Percentiles rank a stretch among this genome's conserved stretches.
phyloP scores from a whole-genome alignment of 176 grass and related monocot species.

The Carex parvula region DNA sequence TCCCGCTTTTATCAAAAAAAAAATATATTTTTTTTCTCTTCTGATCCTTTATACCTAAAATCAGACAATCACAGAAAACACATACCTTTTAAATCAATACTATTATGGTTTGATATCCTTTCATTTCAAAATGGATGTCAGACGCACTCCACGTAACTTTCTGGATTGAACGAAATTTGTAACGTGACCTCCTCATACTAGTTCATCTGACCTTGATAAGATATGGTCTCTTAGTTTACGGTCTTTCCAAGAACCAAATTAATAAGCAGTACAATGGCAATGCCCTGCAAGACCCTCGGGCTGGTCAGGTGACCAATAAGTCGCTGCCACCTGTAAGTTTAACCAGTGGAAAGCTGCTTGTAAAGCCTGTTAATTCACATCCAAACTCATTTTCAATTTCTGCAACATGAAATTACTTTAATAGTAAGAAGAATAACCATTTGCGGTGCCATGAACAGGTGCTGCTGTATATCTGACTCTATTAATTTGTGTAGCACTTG shows the following conservation, averaged over 20 bases:
- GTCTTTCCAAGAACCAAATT: slow-evolving; percentile 58
- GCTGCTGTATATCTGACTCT: not conserved
- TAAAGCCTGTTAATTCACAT: slow-evolving; percentile 92
- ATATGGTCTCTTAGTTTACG: slow-evolving; percentile 32
- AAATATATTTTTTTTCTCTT: not conserved
- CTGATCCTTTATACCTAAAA: slow-evolving; percentile 10
- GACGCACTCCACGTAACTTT: not conserved
- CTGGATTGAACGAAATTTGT: not conserved
- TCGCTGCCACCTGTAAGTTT: slow-evolving; percentile 83
- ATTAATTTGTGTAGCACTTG: not conserved
- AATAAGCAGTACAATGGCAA: slow-evolving; percentile 51
- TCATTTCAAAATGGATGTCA: slow-evolving; percentile 1
- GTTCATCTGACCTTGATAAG: not conserved
- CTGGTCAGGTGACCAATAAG: slow-evolving; percentile 47
- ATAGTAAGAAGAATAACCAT: not conserved
- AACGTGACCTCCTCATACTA: not conserved
- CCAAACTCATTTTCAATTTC: slow-evolving; percentile 24
- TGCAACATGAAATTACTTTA: not conserved
- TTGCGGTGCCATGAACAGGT: not conserved
- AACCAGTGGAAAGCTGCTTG: slow-evolving; percentile 99
- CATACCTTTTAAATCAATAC: not conserved
- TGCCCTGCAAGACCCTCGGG: slow-evolving; percentile 49
- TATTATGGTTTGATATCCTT: not conserved
- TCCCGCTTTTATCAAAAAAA: too few relatives aligned
- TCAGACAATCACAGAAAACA: not conserved